Conservation (phyloP, 768 basidiomycete species). For the Trametes punicea region DNA sequence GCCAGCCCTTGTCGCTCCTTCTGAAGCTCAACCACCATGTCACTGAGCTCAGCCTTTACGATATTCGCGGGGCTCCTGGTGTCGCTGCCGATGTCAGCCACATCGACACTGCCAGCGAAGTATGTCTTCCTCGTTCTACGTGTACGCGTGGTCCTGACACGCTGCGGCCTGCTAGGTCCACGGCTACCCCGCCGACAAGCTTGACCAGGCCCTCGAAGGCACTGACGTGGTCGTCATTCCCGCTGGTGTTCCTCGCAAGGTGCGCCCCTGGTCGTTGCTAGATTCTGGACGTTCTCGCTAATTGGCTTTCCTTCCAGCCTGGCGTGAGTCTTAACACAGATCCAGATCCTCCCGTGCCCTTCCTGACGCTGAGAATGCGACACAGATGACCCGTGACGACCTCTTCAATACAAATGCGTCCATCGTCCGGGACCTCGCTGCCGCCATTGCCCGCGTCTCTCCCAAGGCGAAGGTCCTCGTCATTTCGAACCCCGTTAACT, state of each 20-base stretch:
- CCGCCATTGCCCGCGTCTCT: constrained; percentile 78
- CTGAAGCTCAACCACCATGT: constrained; percentile 93
- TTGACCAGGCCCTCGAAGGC: constrained; percentile 87
- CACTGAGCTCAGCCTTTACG: constrained; percentile 82
- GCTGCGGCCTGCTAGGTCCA: constrained; percentile 49
- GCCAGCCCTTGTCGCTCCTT: constrained; percentile 92
- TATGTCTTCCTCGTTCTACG: constrained; percentile 33
- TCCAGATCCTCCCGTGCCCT: constrained; percentile 19
- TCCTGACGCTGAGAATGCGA: constrained; percentile 18
- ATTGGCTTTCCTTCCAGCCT: constrained; percentile 48
- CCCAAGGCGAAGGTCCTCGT: constrained; percentile 93
- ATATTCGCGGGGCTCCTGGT: constrained; percentile 94
- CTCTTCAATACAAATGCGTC: constrained; percentile 98
- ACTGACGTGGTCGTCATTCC: constrained; percentile 95
- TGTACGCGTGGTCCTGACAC: not conserved
- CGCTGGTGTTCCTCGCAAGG: constrained; percentile 98
- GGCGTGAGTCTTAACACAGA: no score
- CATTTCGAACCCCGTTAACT: constrained; percentile 99
- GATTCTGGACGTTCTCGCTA: constrained; percentile 26
- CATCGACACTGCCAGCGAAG: constrained; percentile 83
- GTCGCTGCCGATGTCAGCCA: constrained; percentile 98
- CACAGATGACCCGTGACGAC: constrained; percentile 93
- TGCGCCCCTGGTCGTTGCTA: constrained; percentile 33
- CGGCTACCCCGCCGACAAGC: constrained; percentile 80
- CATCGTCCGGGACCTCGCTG: constrained; percentile 94